Base-by-base conservation (phyloP, 495 filamentous ascomycete genomes). In the Lophium mytilinum region DNA sequence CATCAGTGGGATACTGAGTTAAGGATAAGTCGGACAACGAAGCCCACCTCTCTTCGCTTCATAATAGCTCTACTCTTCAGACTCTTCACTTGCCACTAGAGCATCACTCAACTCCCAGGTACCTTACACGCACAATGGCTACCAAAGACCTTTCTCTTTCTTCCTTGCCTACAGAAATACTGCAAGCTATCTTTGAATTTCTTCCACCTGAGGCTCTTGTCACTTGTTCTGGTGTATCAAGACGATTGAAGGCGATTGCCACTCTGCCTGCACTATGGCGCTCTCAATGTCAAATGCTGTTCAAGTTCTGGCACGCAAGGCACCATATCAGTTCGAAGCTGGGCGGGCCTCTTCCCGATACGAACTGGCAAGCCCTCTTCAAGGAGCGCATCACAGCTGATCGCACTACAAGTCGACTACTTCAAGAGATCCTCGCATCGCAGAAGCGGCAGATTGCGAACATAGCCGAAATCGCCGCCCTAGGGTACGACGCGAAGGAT, bases 401-500 rank as follows among this genome's bases (percentile, higher is more conserved):
- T 59, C 66, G 63, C 17, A 65, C 72, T 19, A 82, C 83, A n/a
- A 75, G 75, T 14, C 66, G 64, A 11, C 67, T 84, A 17, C 70
- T 98, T 46, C 78, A 95, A 55, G 78, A 77, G 47, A 85, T 96
- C 46, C 73, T 97, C 42, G 69, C 72, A 24, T 81, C 76, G 15
- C 87, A 89, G 65, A 76, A 79, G 19, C 76, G 80, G 45, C 84
- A 90, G 18, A 80, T 91, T 41, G 74, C 78, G 47, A 84, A 85
- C 65, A 82, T 85, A 50, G 77, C 85, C 55, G 68, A 76, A 37
- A 85, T 98, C 50, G 81, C 84, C 53, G 70, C 75, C 41, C 72
- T 82, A 60, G 93, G 90, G 1, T 92, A 88, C 56, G 90, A 97
- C 77, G 88, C 82, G 18, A 96, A 96, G 67, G 93, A 96, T 67